Evolutionary conservation across 805 yeast genomes (phyloP), one percentile per base, ranked within the genome.

Genomic region (Starmerella stigmatis): DNA sequence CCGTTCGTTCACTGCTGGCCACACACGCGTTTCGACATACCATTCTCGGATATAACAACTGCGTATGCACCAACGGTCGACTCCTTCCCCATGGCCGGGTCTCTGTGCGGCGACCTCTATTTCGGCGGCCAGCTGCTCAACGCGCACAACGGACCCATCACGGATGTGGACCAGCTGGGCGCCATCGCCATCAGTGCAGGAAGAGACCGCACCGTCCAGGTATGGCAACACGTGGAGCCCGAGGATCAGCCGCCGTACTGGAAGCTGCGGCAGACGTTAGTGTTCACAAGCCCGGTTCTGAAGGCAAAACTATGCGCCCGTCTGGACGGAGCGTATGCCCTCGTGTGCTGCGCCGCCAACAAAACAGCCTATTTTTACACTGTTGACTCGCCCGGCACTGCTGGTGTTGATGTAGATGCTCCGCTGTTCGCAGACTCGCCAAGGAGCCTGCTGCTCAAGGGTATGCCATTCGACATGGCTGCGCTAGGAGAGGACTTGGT

Each of bases 321-420:
- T n/a, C 38, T 11, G 3, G 38, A 35, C n/a, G 37, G 34, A 1
- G 23, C 29, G 23, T 5, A 23, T 1, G 47, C 49, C 12, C 35
- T 67, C 45, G 76, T 75, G 3, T 45, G 55, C 1, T 71, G 79
- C 37, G 78, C 86, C 0, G 67, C 78, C 1, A 86, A 80, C 59
- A 62, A 85, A 48, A 73, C 79, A 0, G 57, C 79, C 0, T 71
- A 81, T 0, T 59, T 78, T 5, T 82, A 78, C 59, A 55, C 71
- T 21, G 53, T 59, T 7, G 3, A 13, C 5, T 5, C 7, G 4
- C 19, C 23, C 15, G 22, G n/a, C 13, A 8, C 29, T 1, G 59
- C 43, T 10, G 43, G 44, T 44, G 44, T 19, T 50, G 64, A 43
- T 61, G 28, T 38, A 31, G 43, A 23, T n/a, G 34, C 21, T 3